A percentile compares a stretch with the other conserved stretches of the same genome.
These are phyloP conservation scores for Cryptosporidium tyzzeri DNA, from an alignment of 169 alveolate genomes.

Conservation along the genomic window DNA sequence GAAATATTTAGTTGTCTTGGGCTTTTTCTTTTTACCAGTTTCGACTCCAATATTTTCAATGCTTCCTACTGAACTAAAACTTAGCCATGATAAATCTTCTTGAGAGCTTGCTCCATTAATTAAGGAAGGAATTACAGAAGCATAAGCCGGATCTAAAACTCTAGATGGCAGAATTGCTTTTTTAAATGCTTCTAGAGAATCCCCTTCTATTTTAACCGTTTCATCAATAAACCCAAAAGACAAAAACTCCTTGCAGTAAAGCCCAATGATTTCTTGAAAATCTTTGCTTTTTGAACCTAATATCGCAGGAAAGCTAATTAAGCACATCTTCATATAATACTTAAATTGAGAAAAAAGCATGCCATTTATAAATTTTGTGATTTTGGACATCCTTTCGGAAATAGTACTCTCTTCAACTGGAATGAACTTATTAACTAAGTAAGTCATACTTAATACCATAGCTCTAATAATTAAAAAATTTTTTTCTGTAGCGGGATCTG, in stretches of 20 bases:
- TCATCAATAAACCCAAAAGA: slow-evolving; percentile 58
- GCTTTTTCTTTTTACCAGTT: background rate
- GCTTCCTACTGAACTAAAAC: background rate
- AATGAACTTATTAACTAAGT: slow-evolving; percentile 3
- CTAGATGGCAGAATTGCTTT: slow-evolving; percentile 11
- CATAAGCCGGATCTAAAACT: slow-evolving; percentile 7
- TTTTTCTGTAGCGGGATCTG: background rate
- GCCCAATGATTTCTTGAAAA: background rate
- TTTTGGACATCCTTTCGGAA: slow-evolving; percentile 1
- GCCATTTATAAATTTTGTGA: background rate
- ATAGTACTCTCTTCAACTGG: background rate
- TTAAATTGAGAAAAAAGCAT: background rate
- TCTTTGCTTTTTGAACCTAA: background rate
- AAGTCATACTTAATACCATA: slow-evolving; percentile 4
- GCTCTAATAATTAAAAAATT: slow-evolving; percentile 12
- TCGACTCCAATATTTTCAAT: background rate
- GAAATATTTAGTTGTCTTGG: background rate
- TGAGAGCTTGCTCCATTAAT: background rate
- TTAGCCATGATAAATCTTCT: background rate
- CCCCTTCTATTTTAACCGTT: background rate
- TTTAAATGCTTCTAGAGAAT: background rate
- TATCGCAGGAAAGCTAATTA: background rate
- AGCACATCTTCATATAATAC: background rate
- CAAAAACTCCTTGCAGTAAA: slow-evolving; percentile 22
- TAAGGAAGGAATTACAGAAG: slow-evolving; percentile 15